A percentile compares a stretch with the other conserved stretches of the same genome.
Conservation (phyloP, 306 rosid species). For the Medicago lupulina region DNA sequence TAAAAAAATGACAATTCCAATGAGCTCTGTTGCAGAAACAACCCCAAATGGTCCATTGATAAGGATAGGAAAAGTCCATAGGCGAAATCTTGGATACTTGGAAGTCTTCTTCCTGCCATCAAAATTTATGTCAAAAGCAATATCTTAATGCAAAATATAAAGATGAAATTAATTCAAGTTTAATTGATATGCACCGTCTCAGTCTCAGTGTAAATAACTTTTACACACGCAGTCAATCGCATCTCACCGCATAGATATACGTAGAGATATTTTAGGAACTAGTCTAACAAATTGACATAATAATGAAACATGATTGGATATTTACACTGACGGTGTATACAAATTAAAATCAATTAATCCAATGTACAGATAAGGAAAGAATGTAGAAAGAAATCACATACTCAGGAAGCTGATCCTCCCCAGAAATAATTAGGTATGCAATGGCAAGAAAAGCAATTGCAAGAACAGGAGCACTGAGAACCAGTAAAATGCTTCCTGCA, state of each 20-base stretch:
- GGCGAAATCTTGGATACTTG: constrained; percentile 60
- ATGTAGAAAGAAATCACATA: constrained; percentile 44
- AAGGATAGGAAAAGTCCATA: constrained; percentile 89
- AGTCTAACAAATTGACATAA: not conserved
- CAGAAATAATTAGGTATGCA: constrained; percentile 60
- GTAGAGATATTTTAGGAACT: not conserved
- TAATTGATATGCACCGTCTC: not conserved
- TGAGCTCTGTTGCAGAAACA: constrained; percentile 79
- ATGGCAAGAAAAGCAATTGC: constrained; percentile 69
- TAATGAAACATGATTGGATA: not conserved
- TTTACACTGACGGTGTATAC: not conserved
- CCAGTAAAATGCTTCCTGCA: constrained; percentile 72
- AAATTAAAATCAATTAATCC: not conserved
- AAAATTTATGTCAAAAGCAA: constrained; percentile 16
- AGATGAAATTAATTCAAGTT: not conserved
- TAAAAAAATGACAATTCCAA: constrained; percentile 72
- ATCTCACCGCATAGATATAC: too few species aligned
- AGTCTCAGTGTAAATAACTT: not conserved
- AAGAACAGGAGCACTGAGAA: constrained; percentile 67
- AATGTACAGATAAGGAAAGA: constrained; percentile 8
- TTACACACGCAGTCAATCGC: not conserved
- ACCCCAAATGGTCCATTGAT: constrained; percentile 90
- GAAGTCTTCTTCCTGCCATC: constrained; percentile 61
- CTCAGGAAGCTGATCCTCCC: constrained; percentile 61
- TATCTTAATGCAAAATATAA: not conserved